Base-by-base conservation (phyloP, 2,329 filamentous ascomycete genomes). In the Penicillium sp. region DNA sequence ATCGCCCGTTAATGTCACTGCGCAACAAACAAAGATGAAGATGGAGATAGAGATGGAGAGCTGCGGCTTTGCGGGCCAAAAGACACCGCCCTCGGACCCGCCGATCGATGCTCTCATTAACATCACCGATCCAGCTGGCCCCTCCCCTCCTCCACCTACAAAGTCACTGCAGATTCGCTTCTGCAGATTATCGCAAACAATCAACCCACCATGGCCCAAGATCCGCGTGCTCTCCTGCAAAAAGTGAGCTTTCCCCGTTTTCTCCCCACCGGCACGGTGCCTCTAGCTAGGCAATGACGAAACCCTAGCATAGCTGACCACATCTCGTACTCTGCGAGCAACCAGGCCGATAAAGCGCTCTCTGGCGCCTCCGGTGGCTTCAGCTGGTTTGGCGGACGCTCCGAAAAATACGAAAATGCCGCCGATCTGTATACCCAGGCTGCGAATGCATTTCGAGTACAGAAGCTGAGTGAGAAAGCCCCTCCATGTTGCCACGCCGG, bases 381-480 rank as follows among this genome's bases (percentile, higher is more conserved):
- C 79, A 91, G 88, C 75, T 87, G 96, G 78, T 97, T 99, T 69
- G 91, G 92, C 44, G 91, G 91, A 47, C 85, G 88, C 59, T 85
- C 90, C 70, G 92, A 96, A 64, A 98, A 97, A 78, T 93, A 91
- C 73, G 90, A 96, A 79, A 87, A 88, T 78, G 94, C 94, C 14
- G 91, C 90, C 63, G 92, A 97, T 67, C 81, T 95, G 64, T 98
- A 92, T 73, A 87, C 86, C 60, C 88, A 96, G 76, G 94, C 94
- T 41, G 95, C 89, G 62, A 96, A 97, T 80, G 91, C 91, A 59
- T 98, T 96, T 77, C 86, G 91, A 72, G 87, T 96, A 82, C 89
- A 95, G 78, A 91, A 91, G 75, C 86, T 89, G 80, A 89, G 91
- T 94, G 55, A 81, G 68, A 82, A 64, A 58, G 18, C 24, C 16